Percentiles rank a stretch among this genome's conserved stretches.
phyloP scores from a whole-genome alignment of 2,329 filamentous ascomycete genomes.

The Tolypocladium nubicola region DNA sequence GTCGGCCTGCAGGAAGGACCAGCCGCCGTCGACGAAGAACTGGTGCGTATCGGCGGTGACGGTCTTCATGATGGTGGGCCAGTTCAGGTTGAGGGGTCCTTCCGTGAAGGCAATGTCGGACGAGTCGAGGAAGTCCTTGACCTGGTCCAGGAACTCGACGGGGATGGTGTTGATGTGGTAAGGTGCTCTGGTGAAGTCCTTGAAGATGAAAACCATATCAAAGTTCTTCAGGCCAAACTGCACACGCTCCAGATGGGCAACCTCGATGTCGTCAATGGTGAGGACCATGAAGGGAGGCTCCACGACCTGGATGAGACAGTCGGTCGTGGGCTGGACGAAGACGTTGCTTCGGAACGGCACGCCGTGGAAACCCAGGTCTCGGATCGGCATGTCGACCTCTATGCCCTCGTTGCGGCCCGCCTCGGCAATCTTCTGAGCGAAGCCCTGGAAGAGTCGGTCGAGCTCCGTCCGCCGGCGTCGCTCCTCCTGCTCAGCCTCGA shows the following conservation, averaged over 20 bases:
- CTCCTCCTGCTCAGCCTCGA: conserved; percentile 96
- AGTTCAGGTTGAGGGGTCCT: conserved; percentile 94
- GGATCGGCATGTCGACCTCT: conserved; percentile 92
- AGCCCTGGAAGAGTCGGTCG: conserved; percentile 90
- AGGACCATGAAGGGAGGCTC: conserved; percentile 96
- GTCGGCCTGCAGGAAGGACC: conserved; percentile 83
- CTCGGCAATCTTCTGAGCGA: conserved; percentile 95
- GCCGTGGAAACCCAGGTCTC: conserved; percentile 92
- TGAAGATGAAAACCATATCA: conserved; percentile 96
- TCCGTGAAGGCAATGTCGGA: conserved; percentile 92
- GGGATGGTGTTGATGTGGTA: conserved; percentile 97
- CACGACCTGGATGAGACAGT: conserved; percentile 92
- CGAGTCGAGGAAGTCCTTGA: conserved; percentile 96
- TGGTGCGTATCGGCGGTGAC: conserved; percentile 86
- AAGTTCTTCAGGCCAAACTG: conserved; percentile 98
- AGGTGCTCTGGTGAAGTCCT: conserved; percentile 85
- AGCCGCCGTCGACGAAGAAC: conserved; percentile 93
- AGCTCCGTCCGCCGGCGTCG: conserved; percentile 81
- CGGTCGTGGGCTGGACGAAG: conserved; percentile 89
- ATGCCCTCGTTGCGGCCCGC: conserved; percentile 84
- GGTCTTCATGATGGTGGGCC: conserved; percentile 99
- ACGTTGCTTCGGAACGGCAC: conserved; percentile 95
- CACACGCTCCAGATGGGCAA: conserved; percentile 92
- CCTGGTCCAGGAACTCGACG: conserved; percentile 84
- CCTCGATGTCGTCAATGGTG: conserved; percentile 89